phyloP scores from a whole-genome alignment of 495 filamentous ascomycete species.

The Xylaria curta region DNA sequence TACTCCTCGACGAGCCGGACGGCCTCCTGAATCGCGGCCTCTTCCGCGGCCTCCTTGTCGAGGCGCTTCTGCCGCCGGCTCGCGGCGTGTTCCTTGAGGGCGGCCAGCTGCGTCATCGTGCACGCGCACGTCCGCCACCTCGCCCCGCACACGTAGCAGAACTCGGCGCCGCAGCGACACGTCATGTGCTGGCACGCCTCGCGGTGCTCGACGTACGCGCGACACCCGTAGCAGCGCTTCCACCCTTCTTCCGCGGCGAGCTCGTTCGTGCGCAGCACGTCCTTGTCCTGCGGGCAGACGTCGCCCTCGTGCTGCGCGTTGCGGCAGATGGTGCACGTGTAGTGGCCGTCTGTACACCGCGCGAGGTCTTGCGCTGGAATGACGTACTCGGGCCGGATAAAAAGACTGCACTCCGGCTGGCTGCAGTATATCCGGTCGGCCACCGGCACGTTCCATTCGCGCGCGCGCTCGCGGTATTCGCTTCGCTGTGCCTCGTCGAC shows the following conservation, averaged over 20 bases:
- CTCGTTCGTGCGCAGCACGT: conserved; percentile 39
- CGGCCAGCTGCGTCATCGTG: conserved; percentile 39
- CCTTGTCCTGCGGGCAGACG: conserved; percentile 44
- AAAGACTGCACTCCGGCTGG: conserved; percentile 38
- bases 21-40: conserved; percentile 40
- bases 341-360: conserved; percentile 45
- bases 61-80: conserved; percentile 32
- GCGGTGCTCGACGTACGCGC: conserved; percentile 47
- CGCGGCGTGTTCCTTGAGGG: conserved; percentile 33
- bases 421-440: conserved; percentile 49
- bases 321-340: conserved; percentile 47
- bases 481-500: conserved; percentile 29
- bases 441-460: conserved; percentile 45
- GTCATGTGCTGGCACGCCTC: conserved; percentile 62
- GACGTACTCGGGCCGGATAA: conserved; percentile 39
- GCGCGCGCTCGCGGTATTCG: conserved; percentile 39
- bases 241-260: conserved; percentile 52
- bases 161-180: conserved; percentile 56
- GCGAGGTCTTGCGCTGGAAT: conserved; percentile 33
- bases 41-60: conserved; percentile 36
- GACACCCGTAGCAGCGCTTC: conserved; percentile 40
- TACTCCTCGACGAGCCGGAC: conserved; percentile 44
- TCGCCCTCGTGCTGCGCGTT: conserved; percentile 36
- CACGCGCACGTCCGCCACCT: conserved; percentile 48
- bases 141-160: conserved; percentile 58